A percentile compares a stretch with the other conserved stretches of the same genome.
Evolutionary conservation across 148 eudicot species (phyloP).

Genomic region (Arctostaphylos glauca): DNA sequence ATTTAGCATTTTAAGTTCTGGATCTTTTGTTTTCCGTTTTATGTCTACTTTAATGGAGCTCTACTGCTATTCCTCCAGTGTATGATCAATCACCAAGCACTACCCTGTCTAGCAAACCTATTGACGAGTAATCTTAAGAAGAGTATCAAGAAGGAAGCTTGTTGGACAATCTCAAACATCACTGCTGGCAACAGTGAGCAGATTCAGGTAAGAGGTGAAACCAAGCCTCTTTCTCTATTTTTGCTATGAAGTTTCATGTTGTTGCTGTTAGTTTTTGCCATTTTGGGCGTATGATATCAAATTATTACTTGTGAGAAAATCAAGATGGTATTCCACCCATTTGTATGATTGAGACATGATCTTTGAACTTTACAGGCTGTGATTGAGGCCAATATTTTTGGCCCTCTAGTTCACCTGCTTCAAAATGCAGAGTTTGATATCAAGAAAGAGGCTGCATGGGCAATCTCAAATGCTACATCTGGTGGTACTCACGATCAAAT

Average conservation of each 20-base stretch:
- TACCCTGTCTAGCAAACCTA: conserved; percentile 39
- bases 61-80: conserved; percentile 24
- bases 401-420: conserved; percentile 31
- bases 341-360: background rate
- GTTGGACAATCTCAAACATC: conserved; percentile 60
- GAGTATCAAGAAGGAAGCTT: conserved; percentile 61
- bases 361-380: conserved; percentile 35
- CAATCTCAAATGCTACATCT: conserved; percentile 34
- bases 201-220: conserved; percentile 37
- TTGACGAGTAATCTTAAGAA: conserved; percentile 40
- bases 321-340: background rate
- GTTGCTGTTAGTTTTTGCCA: background rate
- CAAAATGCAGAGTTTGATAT: conserved; percentile 34
- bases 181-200: conserved; percentile 56
- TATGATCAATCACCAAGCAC: conserved; percentile 36
- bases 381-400: conserved; percentile 28
- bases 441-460: conserved; percentile 41
- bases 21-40: background rate
- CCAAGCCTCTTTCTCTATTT: background rate
- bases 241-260: background rate
- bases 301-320: background rate
- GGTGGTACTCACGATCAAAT: conserved; percentile 35
- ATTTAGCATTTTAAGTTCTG: background rate
- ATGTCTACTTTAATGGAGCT: background rate
- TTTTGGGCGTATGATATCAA: background rate